phyloP scores from a whole-genome alignment of 331 rosid species.

The Rhamnella rubrinervis region DNA sequence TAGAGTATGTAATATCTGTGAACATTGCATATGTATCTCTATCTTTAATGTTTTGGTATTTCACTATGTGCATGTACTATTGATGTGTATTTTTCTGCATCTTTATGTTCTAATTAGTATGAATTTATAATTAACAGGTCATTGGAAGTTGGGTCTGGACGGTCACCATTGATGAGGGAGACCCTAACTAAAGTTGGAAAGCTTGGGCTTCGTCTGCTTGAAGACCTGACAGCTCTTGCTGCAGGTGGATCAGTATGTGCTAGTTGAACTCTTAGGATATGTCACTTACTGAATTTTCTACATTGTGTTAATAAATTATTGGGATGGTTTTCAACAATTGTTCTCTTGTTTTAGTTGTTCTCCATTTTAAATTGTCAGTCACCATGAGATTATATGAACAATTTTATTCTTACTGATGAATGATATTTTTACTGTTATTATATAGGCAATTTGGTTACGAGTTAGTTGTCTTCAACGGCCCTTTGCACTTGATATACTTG shows the following conservation, averaged over 20 bases:
- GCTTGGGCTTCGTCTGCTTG: slow-evolving; percentile 90
- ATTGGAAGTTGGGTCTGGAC: slow-evolving; percentile 62
- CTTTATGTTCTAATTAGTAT: slow-evolving; percentile 8
- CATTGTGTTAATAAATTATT: slow-evolving; percentile 15
- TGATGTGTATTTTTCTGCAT: background rate
- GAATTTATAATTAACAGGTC: slow-evolving; percentile 45
- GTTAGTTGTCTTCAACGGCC: slow-evolving; percentile 70
- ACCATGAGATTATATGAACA: slow-evolving; percentile 18
- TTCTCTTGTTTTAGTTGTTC: no score
- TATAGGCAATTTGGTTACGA: slow-evolving; percentile 84
- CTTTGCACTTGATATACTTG: slow-evolving; percentile 93
- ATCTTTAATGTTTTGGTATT: slow-evolving; percentile 1
- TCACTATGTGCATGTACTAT: background rate
- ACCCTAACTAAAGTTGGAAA: slow-evolving; percentile 72
- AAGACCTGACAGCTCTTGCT: slow-evolving; percentile 98
- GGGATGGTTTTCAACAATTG: background rate
- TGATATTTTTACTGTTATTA: slow-evolving; percentile 28
- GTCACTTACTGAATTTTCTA: slow-evolving; percentile 20
- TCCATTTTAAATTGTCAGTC: slow-evolving; percentile 12
- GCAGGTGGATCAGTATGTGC: slow-evolving; percentile 99
- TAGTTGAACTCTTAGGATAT: slow-evolving; percentile 45
- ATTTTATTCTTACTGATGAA: slow-evolving; percentile 18
- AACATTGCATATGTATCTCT: slow-evolving; percentile 10
- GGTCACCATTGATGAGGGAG: slow-evolving; percentile 59
- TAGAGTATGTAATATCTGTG: slow-evolving; percentile 55